phyloP scores from a whole-genome alignment of 2,329 filamentous ascomycete genomes.

The Ploettnerulaceae sp. region DNA sequence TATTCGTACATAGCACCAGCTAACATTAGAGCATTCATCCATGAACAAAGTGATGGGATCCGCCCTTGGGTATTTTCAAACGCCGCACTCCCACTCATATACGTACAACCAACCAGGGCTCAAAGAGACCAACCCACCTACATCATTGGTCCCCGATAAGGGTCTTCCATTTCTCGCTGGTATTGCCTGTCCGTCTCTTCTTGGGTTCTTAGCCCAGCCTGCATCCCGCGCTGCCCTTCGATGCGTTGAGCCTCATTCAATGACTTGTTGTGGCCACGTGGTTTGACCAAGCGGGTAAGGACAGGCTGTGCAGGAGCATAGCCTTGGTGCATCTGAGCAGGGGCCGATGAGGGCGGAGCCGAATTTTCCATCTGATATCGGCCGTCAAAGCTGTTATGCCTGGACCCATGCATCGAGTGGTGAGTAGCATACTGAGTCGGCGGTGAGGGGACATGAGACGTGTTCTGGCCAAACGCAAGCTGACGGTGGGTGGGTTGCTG shows the following conservation, averaged over 20 bases:
- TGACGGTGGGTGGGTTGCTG: slow-evolving; percentile 27
- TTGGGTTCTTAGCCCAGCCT: too few species aligned
- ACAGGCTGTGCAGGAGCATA: slow-evolving; percentile 24
- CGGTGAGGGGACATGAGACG: slow-evolving; percentile 27
- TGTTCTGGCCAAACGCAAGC: slow-evolving; percentile 27
- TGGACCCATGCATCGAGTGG: slow-evolving; percentile 26
- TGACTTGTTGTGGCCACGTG: neutral
- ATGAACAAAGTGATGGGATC: neutral
- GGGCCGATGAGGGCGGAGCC: slow-evolving; percentile 18
- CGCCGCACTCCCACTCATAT: slow-evolving; percentile 1
- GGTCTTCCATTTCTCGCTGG: too few species aligned
- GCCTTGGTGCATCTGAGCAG: slow-evolving; percentile 23
- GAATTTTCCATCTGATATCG: slow-evolving; percentile 20
- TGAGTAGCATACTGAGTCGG: slow-evolving; percentile 25
- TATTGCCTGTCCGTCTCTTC: too few species aligned
- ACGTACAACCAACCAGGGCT: too few species aligned
- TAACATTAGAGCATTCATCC: neutral
- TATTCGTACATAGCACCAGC: neutral
- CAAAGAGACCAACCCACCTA: neutral
- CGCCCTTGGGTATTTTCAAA: slow-evolving; percentile 4
- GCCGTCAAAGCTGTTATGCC: slow-evolving; percentile 32
- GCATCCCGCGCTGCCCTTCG: too few species aligned
- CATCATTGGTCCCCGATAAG: neutral
- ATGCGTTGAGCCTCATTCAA: neutral
- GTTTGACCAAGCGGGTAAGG: neutral